phyloP scores from a whole-genome alignment of 192 early-diverging fungal genomes.

The Ambispora gerdemannii region DNA sequence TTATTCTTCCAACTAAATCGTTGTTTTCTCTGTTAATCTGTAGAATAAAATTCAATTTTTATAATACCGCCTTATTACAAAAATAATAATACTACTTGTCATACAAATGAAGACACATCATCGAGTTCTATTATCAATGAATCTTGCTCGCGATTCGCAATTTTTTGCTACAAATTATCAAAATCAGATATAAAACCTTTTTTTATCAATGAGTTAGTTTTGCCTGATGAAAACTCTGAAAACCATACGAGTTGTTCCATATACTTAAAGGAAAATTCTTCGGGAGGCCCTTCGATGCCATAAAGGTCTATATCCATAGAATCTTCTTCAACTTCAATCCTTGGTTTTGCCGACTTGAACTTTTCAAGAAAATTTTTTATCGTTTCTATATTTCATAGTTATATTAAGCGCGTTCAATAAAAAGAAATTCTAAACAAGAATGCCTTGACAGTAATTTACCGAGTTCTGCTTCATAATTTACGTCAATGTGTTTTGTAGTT shows the following conservation, averaged over 20 bases:
- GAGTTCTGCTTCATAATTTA: background rate
- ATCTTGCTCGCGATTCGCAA: slow-evolving; percentile 61
- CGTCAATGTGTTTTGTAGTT: background rate
- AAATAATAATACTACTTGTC: background rate
- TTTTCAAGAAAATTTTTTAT: background rate
- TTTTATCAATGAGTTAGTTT: too few species aligned
- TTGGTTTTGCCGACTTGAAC: background rate
- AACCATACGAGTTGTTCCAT: background rate
- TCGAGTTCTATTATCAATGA: slow-evolving; percentile 63
- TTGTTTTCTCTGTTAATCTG: slow-evolving; percentile 33
- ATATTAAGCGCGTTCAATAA: background rate
- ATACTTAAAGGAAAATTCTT: background rate
- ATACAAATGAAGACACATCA: slow-evolving; percentile 59
- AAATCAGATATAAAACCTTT: too few species aligned
- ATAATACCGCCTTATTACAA: background rate
- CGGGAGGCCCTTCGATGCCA: background rate
- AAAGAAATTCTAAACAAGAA: background rate
- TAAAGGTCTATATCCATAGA: background rate
- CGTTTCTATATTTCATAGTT: background rate
- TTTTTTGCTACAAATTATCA: slow-evolving; percentile 53
- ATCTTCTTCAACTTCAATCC: too few species aligned
- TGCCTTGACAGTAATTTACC: background rate
- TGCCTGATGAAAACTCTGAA: too few species aligned
- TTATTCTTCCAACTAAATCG: slow-evolving; percentile 64
- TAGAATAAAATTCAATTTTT: background rate